Conservation (phyloP, 805 yeast genomes). For the Metschnikowia rubicola region DNA sequence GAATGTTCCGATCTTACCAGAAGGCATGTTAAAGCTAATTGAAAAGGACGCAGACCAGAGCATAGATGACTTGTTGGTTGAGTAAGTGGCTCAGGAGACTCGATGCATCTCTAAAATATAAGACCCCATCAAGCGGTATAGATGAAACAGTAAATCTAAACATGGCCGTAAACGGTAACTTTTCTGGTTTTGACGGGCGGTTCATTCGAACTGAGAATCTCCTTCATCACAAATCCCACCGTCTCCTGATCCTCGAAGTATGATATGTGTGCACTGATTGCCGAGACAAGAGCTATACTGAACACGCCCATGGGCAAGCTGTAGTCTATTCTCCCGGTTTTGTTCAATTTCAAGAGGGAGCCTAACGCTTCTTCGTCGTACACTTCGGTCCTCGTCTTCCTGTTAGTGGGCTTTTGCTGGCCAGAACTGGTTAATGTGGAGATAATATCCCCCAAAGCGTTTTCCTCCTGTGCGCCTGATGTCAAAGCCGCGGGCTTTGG, state of each 20-base stretch:
- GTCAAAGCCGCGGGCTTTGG: conserved; percentile 14
- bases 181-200: conserved; percentile 25
- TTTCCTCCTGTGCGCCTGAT: conserved; percentile 22
- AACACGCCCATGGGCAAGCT: conserved; percentile 72
- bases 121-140: no score
- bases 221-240: conserved; percentile 71
- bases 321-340: conserved; percentile 79
- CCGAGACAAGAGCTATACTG: conserved; percentile 75
- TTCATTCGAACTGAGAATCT: conserved; percentile 36
- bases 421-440: conserved; percentile 22
- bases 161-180: conserved; percentile 24
- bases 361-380: conserved; percentile 29
- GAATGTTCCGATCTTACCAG: conserved; percentile 80
- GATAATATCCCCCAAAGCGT: conserved; percentile 41
- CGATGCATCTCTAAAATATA: no score
- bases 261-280: conserved; percentile 82
- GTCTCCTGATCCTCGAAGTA: conserved; percentile 86
- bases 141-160: no score
- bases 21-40: conserved; percentile 86
- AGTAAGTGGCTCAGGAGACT: conserved; percentile 11
- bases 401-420: conserved; percentile 17
- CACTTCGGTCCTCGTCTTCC: conserved; percentile 23
- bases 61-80: conserved; percentile 61
- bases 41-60: conserved; percentile 82
- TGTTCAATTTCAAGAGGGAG: conserved; percentile 49